Evolutionary conservation across 192 early-diverging fungal genomes (phyloP).

Genomic region (Backusella sp.): DNA sequence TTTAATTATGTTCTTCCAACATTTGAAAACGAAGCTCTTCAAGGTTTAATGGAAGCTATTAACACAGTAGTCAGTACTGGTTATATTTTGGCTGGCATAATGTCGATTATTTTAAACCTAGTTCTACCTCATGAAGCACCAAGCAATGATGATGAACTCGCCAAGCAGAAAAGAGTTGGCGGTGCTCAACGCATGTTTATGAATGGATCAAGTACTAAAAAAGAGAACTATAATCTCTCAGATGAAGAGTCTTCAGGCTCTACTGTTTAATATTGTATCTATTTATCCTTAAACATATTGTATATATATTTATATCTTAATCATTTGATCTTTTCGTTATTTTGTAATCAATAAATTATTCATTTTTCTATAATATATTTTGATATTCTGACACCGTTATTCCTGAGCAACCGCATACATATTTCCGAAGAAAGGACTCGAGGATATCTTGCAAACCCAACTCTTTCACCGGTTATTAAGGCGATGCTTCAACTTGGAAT

Average conservation of each 20-base stretch:
- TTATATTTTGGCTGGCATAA: constrained; percentile 43
- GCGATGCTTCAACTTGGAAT: no score
- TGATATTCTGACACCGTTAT: background rate
- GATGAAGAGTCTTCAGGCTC: background rate
- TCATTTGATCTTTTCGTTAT: background rate
- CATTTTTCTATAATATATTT: background rate
- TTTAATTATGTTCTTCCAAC: constrained; percentile 44
- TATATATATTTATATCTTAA: background rate
- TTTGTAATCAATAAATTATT: background rate
- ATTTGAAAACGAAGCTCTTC: constrained; percentile 37
- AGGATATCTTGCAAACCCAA: no score
- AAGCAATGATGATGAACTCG: background rate
- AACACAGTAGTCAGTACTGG: constrained; percentile 48
- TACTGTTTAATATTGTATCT: background rate
- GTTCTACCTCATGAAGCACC: constrained; percentile 31
- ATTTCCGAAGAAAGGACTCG: no score
- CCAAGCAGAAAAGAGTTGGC: background rate
- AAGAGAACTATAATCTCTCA: background rate
- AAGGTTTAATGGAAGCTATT: constrained; percentile 43
- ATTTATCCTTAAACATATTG: background rate
- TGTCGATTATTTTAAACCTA: constrained; percentile 39
- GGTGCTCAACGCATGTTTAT: background rate
- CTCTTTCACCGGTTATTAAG: no score
- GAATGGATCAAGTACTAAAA: background rate
- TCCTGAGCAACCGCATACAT: no score